Base-by-base conservation (phyloP, 176 grass and related monocot genomes). In the Stipa capillata region DNA sequence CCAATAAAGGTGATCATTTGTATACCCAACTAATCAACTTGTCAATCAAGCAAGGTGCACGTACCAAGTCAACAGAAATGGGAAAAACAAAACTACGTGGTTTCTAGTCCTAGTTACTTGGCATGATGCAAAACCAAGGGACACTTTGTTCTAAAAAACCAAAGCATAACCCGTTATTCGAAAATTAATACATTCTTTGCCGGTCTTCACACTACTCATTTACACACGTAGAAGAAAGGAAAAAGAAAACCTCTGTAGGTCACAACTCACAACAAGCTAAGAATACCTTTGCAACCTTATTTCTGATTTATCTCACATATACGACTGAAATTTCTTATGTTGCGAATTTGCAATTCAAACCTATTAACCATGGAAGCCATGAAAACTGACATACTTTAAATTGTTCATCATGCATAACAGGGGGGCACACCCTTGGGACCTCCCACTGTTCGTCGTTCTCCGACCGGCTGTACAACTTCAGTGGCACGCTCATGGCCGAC, bases 391-490 rank as follows among this genome's bases (percentile, higher is more conserved):
- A 21, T 28, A 16, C 7, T 8, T 49, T 9, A 31, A 18, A 31
- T 59, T 80, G 37, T 50, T 49, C 45, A n/a, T n/a, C n/a, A 35
- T 76, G 5, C 61, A 32, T 56, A 13, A 65, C 81, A 97, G 94
- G 91, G 8, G 89, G 56, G 1, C 94, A 97, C 75, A 93, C 94
- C 7, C 82, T 97, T 0, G 94, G 94, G 2, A 97, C 82, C 20
- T 89, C 88, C 10, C 91, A 90, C 54, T 97, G 94, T 70, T 87
- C 84, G 1, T 65, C 89, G 13, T 94, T 97, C 91, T 80, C 36
- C 4, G 71, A 91, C 57, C 77, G 89, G 12, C 78, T 97, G 4
- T 91, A 89, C 78, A 89, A 91, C 84, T 94, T 87, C 81, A 89
- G 56, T 40, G 75, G 85, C 15, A 93, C 84, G 0, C 11, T 8